A percentile compares a stretch with the other conserved stretches of the same genome.
Conservation (phyloP, 768 basidiomycete species). For the Phylloporus arenicola region DNA sequence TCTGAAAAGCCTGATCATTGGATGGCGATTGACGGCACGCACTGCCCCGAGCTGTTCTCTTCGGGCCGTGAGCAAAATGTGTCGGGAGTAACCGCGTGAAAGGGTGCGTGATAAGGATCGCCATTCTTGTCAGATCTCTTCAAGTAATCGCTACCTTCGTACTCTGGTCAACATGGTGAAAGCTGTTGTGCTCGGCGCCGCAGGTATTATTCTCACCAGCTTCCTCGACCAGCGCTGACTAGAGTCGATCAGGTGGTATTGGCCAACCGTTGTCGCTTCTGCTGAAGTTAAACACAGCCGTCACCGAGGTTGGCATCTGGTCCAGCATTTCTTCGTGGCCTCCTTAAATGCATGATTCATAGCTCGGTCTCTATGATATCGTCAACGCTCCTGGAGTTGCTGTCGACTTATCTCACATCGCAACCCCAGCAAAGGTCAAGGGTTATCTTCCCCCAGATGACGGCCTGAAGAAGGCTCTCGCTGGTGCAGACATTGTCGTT, state of each 20-base stretch:
- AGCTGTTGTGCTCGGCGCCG: slow-evolving; percentile 94
- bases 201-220: slow-evolving; percentile 46
- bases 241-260: slow-evolving; percentile 69
- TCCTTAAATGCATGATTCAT: slow-evolving; percentile 3
- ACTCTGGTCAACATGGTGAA: slow-evolving; percentile 39
- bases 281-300: slow-evolving; percentile 76
- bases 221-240: slow-evolving; percentile 2
- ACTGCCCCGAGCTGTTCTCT: slow-evolving; percentile 2
- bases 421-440: slow-evolving; percentile 77
- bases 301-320: slow-evolving; percentile 57
- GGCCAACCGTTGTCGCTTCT: slow-evolving; percentile 94
- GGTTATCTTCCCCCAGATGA: slow-evolving; percentile 79
- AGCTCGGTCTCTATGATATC: slow-evolving; percentile 93
- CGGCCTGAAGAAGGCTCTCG: slow-evolving; percentile 76
- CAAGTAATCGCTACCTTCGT: background rate
- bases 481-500: slow-evolving; percentile 83
- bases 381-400: slow-evolving; percentile 97
- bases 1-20: background rate
- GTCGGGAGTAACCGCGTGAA: slow-evolving; percentile 1
- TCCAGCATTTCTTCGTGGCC: background rate
- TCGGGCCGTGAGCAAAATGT: slow-evolving; percentile 13
- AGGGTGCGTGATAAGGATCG: slow-evolving; percentile 15
- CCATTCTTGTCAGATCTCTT: background rate
- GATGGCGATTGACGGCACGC: background rate
- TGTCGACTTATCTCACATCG: slow-evolving; percentile 90